Evolutionary conservation across 2,329 filamentous ascomycete species (phyloP), one percentile per base, ranked within the genome.

Genomic region (Colletotrichum falcatum): DNA sequence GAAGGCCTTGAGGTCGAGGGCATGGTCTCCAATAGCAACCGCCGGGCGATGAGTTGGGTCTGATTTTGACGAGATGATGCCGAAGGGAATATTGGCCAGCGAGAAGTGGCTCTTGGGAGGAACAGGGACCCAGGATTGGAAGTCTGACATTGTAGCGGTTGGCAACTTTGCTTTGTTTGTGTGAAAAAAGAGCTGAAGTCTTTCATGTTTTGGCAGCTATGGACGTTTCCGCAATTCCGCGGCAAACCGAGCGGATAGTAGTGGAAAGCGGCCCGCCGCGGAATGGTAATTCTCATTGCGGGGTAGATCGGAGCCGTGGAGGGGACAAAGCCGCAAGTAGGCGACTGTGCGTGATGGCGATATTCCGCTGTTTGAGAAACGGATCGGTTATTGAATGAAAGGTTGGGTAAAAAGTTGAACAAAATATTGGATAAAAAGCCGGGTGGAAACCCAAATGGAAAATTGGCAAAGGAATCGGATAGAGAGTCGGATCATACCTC

Each of bases 21-120:
- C 92, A 79, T 92, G 83, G 39, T 90, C 86, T 59, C 93, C 93
- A 74, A 96, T 92, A 12, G 92, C 92, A 70, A 93, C 82, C 18
- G 92, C 93, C 12, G 90, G 86, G 35, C 90, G 90, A 1, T 86
- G 91, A 33, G 84, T 84, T 14, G 84, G 75, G 69, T 88, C 84
- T 7, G 84, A 79, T 3, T 84, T 73, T 0, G 91, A 91, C 37
- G 90, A 91, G 77, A 96, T 93, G 82, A 96, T 90, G 76, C 93
- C 93, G 77, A 95, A 95, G 1, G 93, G 93, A 64, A 96, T 91
- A 78, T 96, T 96, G 76, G 91, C 89, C 61, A 95, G 83, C 11
- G 92, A 94, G 81, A 95, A 95, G 75, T 79, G 80, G 53, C 76
- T 79, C 5, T 78, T 75, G n/a, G 79, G 76, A n/a, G 78, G 73